These are phyloP conservation scores for Amphicarpaea edgeworthii DNA, from an alignment of 306 rosid species.

Conservation along the genomic window DNA sequence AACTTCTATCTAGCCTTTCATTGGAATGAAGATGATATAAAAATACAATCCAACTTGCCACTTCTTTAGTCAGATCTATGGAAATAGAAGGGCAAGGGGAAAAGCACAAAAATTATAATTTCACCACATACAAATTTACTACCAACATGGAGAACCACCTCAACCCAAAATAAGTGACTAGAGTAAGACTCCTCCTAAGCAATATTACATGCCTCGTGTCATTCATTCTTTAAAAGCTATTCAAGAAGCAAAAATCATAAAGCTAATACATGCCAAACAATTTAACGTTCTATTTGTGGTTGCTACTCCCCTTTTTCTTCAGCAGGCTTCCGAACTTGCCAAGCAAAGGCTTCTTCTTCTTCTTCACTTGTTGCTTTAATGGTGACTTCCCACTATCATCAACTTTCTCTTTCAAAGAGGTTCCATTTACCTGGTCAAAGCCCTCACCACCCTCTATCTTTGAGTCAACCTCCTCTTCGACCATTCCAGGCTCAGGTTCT, in stretches of 20 bases:
- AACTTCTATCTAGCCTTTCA: conserved; percentile 37
- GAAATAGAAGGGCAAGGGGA: conserved; percentile 39
- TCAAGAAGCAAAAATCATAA: conserved; percentile 61
- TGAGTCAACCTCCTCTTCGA: conserved; percentile 75
- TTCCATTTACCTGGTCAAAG: conserved; percentile 69
- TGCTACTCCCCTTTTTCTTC: conserved; percentile 85
- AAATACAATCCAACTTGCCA: conserved; percentile 46
- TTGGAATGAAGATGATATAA: conserved; percentile 36
- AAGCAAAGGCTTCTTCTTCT: conserved; percentile 90
- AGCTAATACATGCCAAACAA: conserved; percentile 62
- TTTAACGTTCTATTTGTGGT: conserved; percentile 74
- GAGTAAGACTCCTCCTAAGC: conserved; percentile 55
- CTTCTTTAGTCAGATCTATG: conserved; percentile 38
- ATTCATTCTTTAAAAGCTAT: conserved; percentile 68
- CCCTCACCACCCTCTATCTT: conserved; percentile 61
- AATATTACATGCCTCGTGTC: conserved; percentile 73
- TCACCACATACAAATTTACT: conserved; percentile 54
- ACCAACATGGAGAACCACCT: conserved; percentile 37
- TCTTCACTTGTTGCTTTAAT: conserved; percentile 72
- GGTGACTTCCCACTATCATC: conserved; percentile 68
- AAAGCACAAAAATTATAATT: conserved; percentile 39
- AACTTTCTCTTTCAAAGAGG: conserved; percentile 54
- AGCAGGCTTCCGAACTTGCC: conserved; percentile 90
- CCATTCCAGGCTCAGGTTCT: conserved; percentile 70
- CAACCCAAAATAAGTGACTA: conserved; percentile 47